These are phyloP conservation scores for Colletotrichum cuscutae DNA, from an alignment of 2,329 filamentous ascomycete genomes.

Conservation along the genomic window DNA sequence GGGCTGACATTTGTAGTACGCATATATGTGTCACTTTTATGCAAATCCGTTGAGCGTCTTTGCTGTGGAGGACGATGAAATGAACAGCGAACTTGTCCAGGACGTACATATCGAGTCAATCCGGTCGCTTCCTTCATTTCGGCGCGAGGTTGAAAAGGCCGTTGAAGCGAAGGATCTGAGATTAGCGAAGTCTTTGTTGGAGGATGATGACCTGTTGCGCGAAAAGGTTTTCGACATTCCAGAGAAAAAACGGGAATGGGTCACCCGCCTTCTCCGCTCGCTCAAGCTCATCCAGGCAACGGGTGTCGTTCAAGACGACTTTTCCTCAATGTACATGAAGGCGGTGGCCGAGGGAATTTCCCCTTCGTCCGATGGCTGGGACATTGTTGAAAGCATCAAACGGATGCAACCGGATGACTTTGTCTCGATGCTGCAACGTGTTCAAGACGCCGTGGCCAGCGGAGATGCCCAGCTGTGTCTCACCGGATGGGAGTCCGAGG, in stretches of 20 bases:
- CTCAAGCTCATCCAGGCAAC: constrained; percentile 57
- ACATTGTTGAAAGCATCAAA: constrained; percentile 67
- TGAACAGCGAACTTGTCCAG: constrained; percentile 53
- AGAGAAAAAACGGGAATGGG: constrained; percentile 46
- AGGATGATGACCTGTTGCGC: constrained; percentile 68
- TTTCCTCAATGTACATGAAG: constrained; percentile 69
- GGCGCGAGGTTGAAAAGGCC: constrained; percentile 58
- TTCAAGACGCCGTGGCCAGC: constrained; percentile 49
- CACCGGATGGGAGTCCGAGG: constrained; percentile 44
- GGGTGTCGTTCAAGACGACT: constrained; percentile 50
- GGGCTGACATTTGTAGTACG: constrained; percentile 65
- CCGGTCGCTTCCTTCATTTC: constrained; percentile 77
- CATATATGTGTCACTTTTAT: constrained; percentile 88
- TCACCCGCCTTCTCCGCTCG: constrained; percentile 58
- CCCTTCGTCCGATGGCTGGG: constrained; percentile 59
- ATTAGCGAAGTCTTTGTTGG: constrained; percentile 64
- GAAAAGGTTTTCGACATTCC: constrained; percentile 48
- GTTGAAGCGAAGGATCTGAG: constrained; percentile 54
- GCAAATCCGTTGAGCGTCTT: constrained; percentile 79
- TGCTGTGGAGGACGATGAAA: constrained; percentile 41
- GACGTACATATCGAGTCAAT: constrained; percentile 73
- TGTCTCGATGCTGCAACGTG: constrained; percentile 51
- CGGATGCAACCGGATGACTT: constrained; percentile 66
- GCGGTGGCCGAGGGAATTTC: constrained; percentile 67
- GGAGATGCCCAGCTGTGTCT: constrained; percentile 52